Conservation (phyloP, 495 filamentous ascomycete genomes). For the Penicillium subrubescens region DNA sequence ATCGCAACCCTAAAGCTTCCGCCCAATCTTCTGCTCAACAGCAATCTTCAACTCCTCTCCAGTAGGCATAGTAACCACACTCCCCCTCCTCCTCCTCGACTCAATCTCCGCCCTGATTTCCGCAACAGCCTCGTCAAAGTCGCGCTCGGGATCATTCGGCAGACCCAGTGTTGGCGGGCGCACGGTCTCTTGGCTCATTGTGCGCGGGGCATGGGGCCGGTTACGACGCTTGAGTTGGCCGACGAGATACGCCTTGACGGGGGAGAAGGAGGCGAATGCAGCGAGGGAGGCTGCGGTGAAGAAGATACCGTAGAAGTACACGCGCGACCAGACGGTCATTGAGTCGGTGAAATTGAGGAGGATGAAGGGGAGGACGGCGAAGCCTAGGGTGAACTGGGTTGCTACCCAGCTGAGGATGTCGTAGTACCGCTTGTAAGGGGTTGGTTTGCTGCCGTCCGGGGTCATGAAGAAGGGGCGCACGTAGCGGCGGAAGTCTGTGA, state of each 20-base stretch:
- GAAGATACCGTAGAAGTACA: slow-evolving; percentile 86
- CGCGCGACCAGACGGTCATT: slow-evolving; percentile 72
- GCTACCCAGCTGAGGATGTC: slow-evolving; percentile 77
- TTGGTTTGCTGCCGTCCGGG: slow-evolving; percentile 64
- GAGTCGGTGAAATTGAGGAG: slow-evolving; percentile 69
- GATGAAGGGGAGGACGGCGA: slow-evolving; percentile 80
- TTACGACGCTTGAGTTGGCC: slow-evolving; percentile 61
- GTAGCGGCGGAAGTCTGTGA: slow-evolving; percentile 81
- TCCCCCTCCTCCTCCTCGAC: slow-evolving; percentile 56
- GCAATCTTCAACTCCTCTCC: slow-evolving; percentile 49
- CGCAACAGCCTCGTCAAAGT: slow-evolving; percentile 75
- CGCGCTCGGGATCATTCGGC: slow-evolving; percentile 71
- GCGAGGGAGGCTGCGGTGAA: slow-evolving; percentile 62
- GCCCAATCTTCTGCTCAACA: slow-evolving; percentile 50
- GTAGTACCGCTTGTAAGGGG: slow-evolving; percentile 79
- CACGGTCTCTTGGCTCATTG: slow-evolving; percentile 34
- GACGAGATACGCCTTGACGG: slow-evolving; percentile 64
- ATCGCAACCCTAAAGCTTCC: slow-evolving; percentile 28
- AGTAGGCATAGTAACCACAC: slow-evolving; percentile 48
- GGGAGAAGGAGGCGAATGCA: slow-evolving; percentile 83
- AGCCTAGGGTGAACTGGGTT: slow-evolving; percentile 84
- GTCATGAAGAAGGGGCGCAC: slow-evolving; percentile 92
- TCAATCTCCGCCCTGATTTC: slow-evolving; percentile 76
- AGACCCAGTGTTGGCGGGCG: slow-evolving; percentile 72
- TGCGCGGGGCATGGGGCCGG: slow-evolving; percentile 31